Evolutionary conservation across 257 asterid species (phyloP), one percentile per base, ranked within the genome.

Genomic region (Ocimum tenuiflorum): DNA sequence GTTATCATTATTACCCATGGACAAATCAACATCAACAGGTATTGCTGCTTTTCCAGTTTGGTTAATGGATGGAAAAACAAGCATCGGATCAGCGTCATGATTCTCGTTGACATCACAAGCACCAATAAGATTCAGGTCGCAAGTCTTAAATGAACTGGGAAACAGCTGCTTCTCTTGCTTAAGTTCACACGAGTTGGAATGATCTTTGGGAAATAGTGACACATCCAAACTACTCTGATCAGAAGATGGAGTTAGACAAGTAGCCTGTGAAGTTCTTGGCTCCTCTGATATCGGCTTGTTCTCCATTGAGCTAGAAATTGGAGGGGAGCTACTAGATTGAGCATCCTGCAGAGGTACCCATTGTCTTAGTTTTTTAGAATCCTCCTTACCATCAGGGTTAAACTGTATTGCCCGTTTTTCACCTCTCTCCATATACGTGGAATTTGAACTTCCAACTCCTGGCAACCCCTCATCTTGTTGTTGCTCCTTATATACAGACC

Each of bases 41-140:
- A 65, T 39, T 10, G 68, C 67, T 62, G 65, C 79, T 67, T 65
- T 78, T 69, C 81, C 80, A 38, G 75, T 68, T 80, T 72, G 83
- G 10, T 70, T 22, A 58, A 61, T 41, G 45, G 83, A 70, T 8
- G 91, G 80, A 60, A 84, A 81, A 36, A 68, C 60, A 15, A 68
- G 74, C 78, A 72, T 57, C 7, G 86, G 75, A 64, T 73, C 77
- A 59, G 78, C 72, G 14, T 72, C 81, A 51, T 76, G 87, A 75
- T 73, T 81, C 73, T 83, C 91, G 33, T 72, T 69, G 45, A 65
- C 77, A 60, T 91, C 96, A 75, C 81, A 78, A 56, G 82, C 74
- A 75, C 86, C 97, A 74, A 73, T 70, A 59, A 84, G 95, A 79
- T 94, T 90, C 73, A 94, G 86, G 77, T 94, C 99, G 3, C 87